A percentile compares a stretch with the other conserved stretches of the same genome.
Conservation (phyloP, 2,329 filamentous ascomycete genomes). For the Lachnellula cervina region DNA sequence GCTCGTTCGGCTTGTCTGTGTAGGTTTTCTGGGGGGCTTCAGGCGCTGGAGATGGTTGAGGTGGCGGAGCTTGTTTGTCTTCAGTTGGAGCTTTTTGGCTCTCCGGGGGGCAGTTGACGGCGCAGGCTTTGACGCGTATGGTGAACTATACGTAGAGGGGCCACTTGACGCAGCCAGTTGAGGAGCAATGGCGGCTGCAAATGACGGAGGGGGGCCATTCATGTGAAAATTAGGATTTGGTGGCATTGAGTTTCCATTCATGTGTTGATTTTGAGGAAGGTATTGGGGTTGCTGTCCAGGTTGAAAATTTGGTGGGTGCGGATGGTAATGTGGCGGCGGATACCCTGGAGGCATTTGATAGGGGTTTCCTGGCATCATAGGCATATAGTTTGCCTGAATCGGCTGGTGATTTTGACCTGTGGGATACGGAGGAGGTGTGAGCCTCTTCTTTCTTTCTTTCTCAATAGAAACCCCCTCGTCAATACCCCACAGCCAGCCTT, state of each 20-base stretch:
- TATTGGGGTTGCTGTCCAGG: conserved; percentile 21
- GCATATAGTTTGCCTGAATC: conserved; percentile 11
- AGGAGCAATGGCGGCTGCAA: conserved; percentile 19
- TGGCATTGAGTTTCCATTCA: conserved; percentile 15
- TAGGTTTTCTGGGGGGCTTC: background rate
- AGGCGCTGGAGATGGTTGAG: background rate
- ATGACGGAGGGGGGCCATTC: conserved; percentile 12
- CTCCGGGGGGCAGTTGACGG: conserved; percentile 3
- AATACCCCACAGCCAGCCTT: conserved; percentile 53
- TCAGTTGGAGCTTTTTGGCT: conserved; percentile 1
- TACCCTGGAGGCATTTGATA: conserved; percentile 23
- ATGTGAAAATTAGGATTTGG: conserved; percentile 13
- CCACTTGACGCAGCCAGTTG: conserved; percentile 16
- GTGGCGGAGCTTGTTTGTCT: background rate
- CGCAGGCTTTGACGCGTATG: conserved; percentile 31
- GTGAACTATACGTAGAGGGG: conserved; percentile 30
- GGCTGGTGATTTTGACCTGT: conserved; percentile 23
- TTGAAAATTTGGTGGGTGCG: conserved; percentile 20
- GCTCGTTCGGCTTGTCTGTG: background rate
- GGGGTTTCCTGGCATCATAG: conserved; percentile 17
- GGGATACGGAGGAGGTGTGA: conserved; percentile 39
- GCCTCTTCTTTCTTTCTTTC: conserved; percentile 47
- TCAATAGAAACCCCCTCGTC: conserved; percentile 49
- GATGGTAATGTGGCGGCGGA: conserved; percentile 10
- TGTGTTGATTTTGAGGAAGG: conserved; percentile 15